Conservation (phyloP, 176 grass and related monocot species). For the Echinochloa phyllopogon region DNA sequence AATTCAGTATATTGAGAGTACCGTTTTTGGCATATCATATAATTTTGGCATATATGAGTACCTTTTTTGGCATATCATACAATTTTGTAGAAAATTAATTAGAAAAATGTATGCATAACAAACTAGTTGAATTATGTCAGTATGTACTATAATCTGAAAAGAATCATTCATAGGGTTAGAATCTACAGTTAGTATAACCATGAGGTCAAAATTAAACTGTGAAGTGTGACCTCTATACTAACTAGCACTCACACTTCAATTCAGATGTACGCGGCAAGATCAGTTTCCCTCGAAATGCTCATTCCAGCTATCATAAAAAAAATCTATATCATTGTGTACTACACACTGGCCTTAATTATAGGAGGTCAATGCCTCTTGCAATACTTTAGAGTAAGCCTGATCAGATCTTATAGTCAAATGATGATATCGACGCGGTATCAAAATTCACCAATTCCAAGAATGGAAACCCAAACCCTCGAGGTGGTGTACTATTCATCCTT, state of each 20-base stretch:
- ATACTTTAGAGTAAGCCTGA: constrained; percentile 26
- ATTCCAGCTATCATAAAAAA: constrained; percentile 12
- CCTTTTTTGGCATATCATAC: not conserved
- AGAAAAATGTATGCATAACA: not conserved
- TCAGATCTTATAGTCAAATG: constrained; percentile 42
- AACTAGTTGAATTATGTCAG: not conserved
- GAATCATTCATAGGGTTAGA: not conserved
- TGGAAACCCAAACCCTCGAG: constrained; percentile 9
- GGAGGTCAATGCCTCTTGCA: constrained; percentile 43
- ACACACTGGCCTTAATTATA: not conserved
- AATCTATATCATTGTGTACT: constrained; percentile 9
- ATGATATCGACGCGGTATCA: constrained; percentile 47
- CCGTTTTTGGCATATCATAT: too few relatives aligned
- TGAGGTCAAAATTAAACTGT: not conserved
- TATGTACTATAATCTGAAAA: not conserved
- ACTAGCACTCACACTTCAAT: not conserved
- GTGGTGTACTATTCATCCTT: constrained; percentile 16
- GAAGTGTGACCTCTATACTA: not conserved
- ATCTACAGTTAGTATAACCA: not conserved
- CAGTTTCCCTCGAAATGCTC: constrained; percentile 31
- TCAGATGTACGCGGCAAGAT: not conserved
- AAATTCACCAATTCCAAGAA: constrained; percentile 16
- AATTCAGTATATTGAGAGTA: too few relatives aligned
- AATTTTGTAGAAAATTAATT: not conserved
- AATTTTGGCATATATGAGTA: not conserved